phyloP scores from a whole-genome alignment of 139 green algal genomes.

The Chlorella ohadii region DNA sequence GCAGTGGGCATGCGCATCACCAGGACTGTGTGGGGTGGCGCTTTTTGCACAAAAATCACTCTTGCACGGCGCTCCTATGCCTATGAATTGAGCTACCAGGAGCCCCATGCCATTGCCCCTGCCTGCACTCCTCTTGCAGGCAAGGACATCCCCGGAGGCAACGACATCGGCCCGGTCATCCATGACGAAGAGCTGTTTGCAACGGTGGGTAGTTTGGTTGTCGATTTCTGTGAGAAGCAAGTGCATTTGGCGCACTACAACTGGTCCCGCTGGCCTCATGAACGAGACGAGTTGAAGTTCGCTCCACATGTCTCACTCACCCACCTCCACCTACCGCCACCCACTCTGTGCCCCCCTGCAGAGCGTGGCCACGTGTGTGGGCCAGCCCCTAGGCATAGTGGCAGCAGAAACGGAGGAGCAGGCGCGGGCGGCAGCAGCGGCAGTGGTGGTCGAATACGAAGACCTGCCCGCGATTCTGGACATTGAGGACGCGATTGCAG shows the following conservation, averaged over 20 bases:
- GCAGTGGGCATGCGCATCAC: too few species aligned
- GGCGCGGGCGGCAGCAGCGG: conserved; percentile 70
- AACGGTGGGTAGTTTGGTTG: conserved; percentile 19
- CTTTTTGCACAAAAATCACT: too few species aligned
- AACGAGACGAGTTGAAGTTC: too few species aligned
- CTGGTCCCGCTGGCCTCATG: too few species aligned
- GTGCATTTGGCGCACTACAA: too few species aligned
- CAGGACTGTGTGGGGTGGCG: too few species aligned
- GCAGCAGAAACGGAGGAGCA: conserved; percentile 81
- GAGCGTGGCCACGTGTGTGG: conserved; percentile 86
- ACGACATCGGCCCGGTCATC: conserved; percentile 86
- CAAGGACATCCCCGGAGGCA: conserved; percentile 65
- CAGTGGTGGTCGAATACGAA: conserved; percentile 90
- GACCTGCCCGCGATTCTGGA: conserved; percentile 87
- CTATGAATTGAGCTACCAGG: too few species aligned
- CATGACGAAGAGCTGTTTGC: conserved; percentile 95
- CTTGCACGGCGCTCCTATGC: too few species aligned
- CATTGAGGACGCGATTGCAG: conserved; percentile 89
- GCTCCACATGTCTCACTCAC: background rate
- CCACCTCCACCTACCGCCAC: background rate
- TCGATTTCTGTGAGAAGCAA: too few species aligned
- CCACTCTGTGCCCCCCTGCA: background rate
- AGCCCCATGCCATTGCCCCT: too few species aligned
- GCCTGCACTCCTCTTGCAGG: conserved; percentile 4
- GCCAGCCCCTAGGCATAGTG: conserved; percentile 86